phyloP scores from a whole-genome alignment of 2,329 filamentous ascomycete species.

The Fusarium sp. region DNA sequence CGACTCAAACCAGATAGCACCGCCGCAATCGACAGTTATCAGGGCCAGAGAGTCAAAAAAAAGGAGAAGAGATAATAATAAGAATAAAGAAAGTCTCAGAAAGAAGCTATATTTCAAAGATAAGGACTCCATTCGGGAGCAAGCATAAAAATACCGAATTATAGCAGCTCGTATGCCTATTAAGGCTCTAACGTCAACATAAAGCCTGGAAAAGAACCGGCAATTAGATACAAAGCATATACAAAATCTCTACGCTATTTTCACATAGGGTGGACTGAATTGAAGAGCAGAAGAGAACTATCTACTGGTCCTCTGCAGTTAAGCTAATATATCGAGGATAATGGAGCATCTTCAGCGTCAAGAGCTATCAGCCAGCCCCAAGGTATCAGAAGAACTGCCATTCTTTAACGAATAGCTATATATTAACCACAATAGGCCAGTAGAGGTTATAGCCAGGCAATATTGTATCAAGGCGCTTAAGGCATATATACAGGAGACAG shows the following conservation, averaged over 20 bases:
- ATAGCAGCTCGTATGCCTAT: background rate
- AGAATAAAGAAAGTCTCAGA: no score
- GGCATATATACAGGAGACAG: no score
- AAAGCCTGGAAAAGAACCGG: background rate
- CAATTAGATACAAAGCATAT: background rate
- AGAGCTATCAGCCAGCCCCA: background rate
- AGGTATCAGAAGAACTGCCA: no score
- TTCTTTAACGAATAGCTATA: no score
- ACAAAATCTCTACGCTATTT: background rate
- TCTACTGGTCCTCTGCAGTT: background rate
- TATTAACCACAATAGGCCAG: no score
- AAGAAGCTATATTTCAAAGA: background rate
- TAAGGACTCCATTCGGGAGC: background rate
- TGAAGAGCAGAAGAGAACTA: background rate
- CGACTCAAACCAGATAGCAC: no score
- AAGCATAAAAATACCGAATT: background rate
- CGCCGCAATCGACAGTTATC: no score
- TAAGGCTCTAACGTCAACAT: background rate
- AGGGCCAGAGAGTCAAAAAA: no score
- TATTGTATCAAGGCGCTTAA: no score
- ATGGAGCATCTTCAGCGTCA: background rate
- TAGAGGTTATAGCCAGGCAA: no score
- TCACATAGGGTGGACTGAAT: background rate
- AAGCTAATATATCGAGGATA: background rate
- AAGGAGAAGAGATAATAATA: no score